These are phyloP conservation scores for Lichtheimia hyalospora DNA, from an alignment of 371 early-diverging fungal genomes.

Conservation along the genomic window DNA sequence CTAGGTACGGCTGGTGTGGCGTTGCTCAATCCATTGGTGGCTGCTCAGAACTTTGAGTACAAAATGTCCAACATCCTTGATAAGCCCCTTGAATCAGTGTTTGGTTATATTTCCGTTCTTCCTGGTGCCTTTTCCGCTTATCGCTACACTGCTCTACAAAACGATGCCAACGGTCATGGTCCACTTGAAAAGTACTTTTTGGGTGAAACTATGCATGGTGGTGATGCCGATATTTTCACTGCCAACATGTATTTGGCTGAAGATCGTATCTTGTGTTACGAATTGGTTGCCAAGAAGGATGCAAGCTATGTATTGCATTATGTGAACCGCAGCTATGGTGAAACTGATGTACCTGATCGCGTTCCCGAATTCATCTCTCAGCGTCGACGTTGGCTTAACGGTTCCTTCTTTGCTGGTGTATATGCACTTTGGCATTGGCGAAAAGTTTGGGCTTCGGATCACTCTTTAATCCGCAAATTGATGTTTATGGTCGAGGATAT, in stretches of 20 bases:
- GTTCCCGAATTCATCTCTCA: conserved; percentile 90
- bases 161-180: conserved; percentile 63
- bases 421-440: conserved; percentile 81
- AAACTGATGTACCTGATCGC: conserved; percentile 87
- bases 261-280: conserved; percentile 89
- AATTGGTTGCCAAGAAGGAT: conserved; percentile 80
- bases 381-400: conserved; percentile 94
- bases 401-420: conserved; percentile 92
- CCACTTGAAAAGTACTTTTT: conserved; percentile 91
- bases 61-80: conserved; percentile 97
- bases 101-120: conserved; percentile 95
- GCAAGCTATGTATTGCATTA: conserved; percentile 69
- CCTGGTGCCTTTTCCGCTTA: conserved; percentile 98
- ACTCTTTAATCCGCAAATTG: conserved; percentile 61
- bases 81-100: conserved; percentile 96
- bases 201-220: conserved; percentile 89
- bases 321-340: conserved; percentile 70
- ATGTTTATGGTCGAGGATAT: conserved; percentile 69
- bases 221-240: conserved; percentile 64
- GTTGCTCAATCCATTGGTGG: conserved; percentile 81
- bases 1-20: conserved; percentile 67
- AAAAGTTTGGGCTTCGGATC: conserved; percentile 73
- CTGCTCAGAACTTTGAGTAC: conserved; percentile 94
- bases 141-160: conserved; percentile 85
- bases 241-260: conserved; percentile 83